phyloP scores from a whole-genome alignment of 495 filamentous ascomycete genomes.

The Hypoxylon intermedium region DNA sequence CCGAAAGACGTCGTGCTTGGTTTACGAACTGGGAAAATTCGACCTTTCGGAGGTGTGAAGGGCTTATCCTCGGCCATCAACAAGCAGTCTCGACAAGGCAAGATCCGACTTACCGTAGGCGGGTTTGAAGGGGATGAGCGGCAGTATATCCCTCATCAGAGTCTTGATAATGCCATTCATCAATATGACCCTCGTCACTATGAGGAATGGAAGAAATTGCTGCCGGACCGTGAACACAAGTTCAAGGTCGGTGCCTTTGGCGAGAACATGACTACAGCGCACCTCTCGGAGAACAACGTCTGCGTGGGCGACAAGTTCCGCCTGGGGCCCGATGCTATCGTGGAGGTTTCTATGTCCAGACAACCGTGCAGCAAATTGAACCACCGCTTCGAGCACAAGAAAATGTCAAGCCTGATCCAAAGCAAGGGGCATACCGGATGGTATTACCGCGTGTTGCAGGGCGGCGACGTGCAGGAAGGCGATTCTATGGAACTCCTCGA shows the following conservation, averaged over 20 bases:
- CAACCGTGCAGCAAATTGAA: slow-evolving; percentile 53
- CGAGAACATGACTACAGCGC: slow-evolving; percentile 50
- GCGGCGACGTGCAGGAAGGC: slow-evolving; percentile 48
- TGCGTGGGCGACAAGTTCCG: slow-evolving; percentile 56
- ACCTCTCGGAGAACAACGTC: slow-evolving; percentile 51
- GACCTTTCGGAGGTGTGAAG: slow-evolving; percentile 42
- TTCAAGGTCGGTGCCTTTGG: slow-evolving; percentile 56
- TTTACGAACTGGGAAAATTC: slow-evolving; percentile 51
- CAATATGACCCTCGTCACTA: slow-evolving; percentile 55
- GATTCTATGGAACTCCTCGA: slow-evolving; percentile 47
- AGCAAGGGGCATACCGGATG: slow-evolving; percentile 52
- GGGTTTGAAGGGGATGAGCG: slow-evolving; percentile 54
- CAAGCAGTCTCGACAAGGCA: slow-evolving; percentile 46
- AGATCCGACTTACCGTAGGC: slow-evolving; percentile 39
- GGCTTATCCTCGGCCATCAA: slow-evolving; percentile 51
- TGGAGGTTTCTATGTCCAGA: slow-evolving; percentile 48
- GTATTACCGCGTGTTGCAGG: slow-evolving; percentile 52
- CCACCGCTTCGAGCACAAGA: slow-evolving; percentile 48
- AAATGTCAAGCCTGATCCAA: slow-evolving; percentile 50
- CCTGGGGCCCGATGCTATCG: slow-evolving; percentile 37
- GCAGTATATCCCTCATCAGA: slow-evolving; percentile 48
- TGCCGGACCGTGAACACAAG: slow-evolving; percentile 40
- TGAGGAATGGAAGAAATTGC: slow-evolving; percentile 45
- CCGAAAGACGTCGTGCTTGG: slow-evolving; percentile 57
- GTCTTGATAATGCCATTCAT: slow-evolving; percentile 55